Percentiles rank a stretch among this genome's conserved stretches.
phyloP scores from a whole-genome alignment of 2,329 filamentous ascomycete genomes.

The Colletotrichum phormii region DNA sequence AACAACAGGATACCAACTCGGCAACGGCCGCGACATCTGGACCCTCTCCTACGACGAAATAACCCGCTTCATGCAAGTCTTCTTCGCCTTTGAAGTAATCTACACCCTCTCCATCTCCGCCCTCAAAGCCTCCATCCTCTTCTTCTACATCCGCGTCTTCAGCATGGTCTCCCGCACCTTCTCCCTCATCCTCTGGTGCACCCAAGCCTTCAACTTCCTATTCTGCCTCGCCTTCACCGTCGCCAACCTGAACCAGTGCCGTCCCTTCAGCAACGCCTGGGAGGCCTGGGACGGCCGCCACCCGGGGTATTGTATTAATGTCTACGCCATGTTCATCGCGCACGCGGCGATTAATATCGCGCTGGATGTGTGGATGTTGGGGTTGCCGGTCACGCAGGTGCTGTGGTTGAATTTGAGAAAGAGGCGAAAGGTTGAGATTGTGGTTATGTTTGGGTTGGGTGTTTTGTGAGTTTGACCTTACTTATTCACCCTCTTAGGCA shows the following conservation, averaged over 20 bases:
- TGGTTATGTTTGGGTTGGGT: slow-evolving; percentile 52
- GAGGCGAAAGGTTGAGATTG: slow-evolving; percentile 50
- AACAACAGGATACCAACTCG: slow-evolving; percentile 10
- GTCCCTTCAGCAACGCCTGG: slow-evolving; percentile 57
- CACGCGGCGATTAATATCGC: slow-evolving; percentile 56
- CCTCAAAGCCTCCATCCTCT: slow-evolving; percentile 49
- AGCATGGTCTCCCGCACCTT: slow-evolving; percentile 44
- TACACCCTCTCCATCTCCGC: slow-evolving; percentile 49
- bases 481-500: too few species aligned
- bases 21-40: slow-evolving; percentile 22
- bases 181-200: slow-evolving; percentile 39
- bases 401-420: slow-evolving; percentile 46
- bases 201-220: slow-evolving; percentile 28
- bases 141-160: slow-evolving; percentile 52
- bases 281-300: slow-evolving; percentile 45
- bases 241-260: slow-evolving; percentile 53
- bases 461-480: slow-evolving; percentile 26
- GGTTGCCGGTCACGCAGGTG: slow-evolving; percentile 52
- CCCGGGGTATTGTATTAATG: slow-evolving; percentile 48
- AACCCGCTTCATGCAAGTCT: slow-evolving; percentile 14
- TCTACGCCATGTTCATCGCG: slow-evolving; percentile 52
- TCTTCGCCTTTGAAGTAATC: slow-evolving; percentile 25
- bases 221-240: slow-evolving; percentile 45
- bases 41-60: slow-evolving; percentile 2
- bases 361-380: slow-evolving; percentile 55